Conservation (phyloP, 2,329 filamentous ascomycete species). For the Calonectria hawksworthii region DNA sequence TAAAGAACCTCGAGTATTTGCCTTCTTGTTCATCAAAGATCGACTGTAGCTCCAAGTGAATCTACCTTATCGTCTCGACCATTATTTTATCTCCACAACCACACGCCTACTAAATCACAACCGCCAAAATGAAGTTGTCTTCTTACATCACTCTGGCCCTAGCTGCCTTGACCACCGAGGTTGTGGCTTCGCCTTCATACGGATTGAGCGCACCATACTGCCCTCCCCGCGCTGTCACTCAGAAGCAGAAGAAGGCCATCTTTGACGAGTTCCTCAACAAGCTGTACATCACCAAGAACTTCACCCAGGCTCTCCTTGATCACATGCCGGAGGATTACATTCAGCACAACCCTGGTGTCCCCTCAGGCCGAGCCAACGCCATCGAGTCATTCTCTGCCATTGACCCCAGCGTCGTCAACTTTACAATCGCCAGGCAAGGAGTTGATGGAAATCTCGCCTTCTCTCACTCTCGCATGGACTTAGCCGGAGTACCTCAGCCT, state of each 20-base stretch:
- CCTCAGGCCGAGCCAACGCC: conserved; percentile 1
- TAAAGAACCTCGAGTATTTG: background rate
- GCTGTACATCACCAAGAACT: background rate
- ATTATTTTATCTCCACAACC: too few species aligned
- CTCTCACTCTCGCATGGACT: background rate
- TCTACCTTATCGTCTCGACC: too few species aligned
- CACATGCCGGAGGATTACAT: conserved; percentile 1
- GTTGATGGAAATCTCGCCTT: background rate
- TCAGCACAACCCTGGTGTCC: background rate
- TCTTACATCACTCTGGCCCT: background rate
- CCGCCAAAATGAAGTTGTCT: background rate
- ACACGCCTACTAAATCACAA: too few species aligned
- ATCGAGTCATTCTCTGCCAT: background rate
- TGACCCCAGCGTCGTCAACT: background rate
- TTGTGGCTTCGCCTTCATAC: background rate
- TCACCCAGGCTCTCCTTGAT: background rate
- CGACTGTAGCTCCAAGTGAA: background rate
- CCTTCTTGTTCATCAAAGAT: background rate
- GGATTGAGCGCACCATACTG: background rate
- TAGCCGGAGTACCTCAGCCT: background rate
- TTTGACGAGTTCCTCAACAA: background rate
- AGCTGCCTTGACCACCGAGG: background rate
- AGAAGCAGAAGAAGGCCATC: background rate
- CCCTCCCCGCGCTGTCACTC: background rate
- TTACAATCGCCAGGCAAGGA: background rate